A percentile compares a stretch with the other conserved stretches of the same genome.
phyloP scores from a whole-genome alignment of 257 asterid species.

The Solanum neorickii region DNA sequence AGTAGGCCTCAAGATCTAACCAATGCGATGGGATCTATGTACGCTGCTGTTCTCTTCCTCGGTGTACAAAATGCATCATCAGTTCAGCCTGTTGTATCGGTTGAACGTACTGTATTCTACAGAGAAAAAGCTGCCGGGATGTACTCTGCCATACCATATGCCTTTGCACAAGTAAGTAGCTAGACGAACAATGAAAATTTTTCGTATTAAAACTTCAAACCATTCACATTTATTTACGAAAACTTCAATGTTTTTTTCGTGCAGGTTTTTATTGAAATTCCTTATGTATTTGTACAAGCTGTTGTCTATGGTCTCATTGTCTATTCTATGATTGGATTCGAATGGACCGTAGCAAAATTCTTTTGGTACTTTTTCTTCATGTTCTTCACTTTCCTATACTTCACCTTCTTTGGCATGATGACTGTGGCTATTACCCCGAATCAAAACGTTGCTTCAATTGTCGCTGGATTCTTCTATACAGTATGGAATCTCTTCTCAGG shows the following conservation, averaged over 20 bases:
- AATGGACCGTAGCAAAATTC: slow-evolving; percentile 35
- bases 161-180: slow-evolving; percentile 34
- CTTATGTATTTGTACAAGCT: slow-evolving; percentile 33
- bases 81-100: slow-evolving; percentile 32
- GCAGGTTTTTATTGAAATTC: slow-evolving; percentile 40
- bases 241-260: background rate
- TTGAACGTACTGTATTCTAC: slow-evolving; percentile 39
- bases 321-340: slow-evolving; percentile 38
- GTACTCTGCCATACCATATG: slow-evolving; percentile 52
- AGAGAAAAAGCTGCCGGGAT: slow-evolving; percentile 55
- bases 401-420: slow-evolving; percentile 57
- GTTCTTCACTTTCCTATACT: slow-evolving; percentile 28
- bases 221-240: background rate
- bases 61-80: slow-evolving; percentile 4
- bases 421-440: slow-evolving; percentile 35
- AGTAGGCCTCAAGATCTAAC: background rate
- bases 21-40: slow-evolving; percentile 10
- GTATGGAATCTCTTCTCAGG: slow-evolving; percentile 48
- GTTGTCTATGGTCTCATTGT: slow-evolving; percentile 16
- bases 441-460: slow-evolving; percentile 26
- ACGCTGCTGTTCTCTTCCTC: slow-evolving; percentile 9
- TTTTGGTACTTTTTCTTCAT: slow-evolving; percentile 33
- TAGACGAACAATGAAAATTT: slow-evolving; percentile 17
- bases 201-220: background rate
- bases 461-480: slow-evolving; percentile 7